Evolutionary conservation across 1,284 basidiomycete species (phyloP).

Genomic region (Ceratobasidium sp.): DNA sequence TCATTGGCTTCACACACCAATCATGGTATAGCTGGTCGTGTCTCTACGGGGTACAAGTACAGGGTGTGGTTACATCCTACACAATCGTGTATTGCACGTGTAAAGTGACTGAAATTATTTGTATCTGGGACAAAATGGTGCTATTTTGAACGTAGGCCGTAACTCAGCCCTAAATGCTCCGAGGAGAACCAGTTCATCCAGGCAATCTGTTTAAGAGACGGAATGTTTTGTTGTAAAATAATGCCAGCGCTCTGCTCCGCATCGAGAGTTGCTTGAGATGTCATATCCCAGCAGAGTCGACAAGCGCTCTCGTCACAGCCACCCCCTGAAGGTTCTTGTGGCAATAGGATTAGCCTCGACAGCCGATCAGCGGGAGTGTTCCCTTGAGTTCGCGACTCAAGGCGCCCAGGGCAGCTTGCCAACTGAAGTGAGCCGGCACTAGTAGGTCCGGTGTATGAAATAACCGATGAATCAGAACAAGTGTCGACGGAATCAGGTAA

Average conservation of each 20-base stretch:
- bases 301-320: neutral
- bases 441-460: slow-evolving; percentile 11
- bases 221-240: slow-evolving; percentile 8
- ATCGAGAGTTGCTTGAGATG: neutral
- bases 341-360: slow-evolving; percentile 13
- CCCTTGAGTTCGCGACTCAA: neutral
- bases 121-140: neutral
- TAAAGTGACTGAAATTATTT: neutral
- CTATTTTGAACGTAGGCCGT: neutral
- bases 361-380: neutral
- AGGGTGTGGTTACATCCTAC: too few species aligned
- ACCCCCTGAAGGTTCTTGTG: neutral
- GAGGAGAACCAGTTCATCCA: slow-evolving; percentile 42
- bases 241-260: slow-evolving; percentile 7
- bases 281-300: neutral
- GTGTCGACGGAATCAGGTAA: slow-evolving; percentile 16
- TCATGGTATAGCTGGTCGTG: neutral
- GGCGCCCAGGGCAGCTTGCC: slow-evolving; percentile 10
- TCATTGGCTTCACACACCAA: too few species aligned
- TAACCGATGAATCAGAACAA: slow-evolving; percentile 21
- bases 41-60: neutral
- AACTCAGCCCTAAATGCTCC: slow-evolving; percentile 15
- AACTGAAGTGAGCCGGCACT: neutral
- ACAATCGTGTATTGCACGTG: neutral
- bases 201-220: neutral